Conservation (phyloP, 1,284 basidiomycete species). For the Xerocomus minutiporus region DNA sequence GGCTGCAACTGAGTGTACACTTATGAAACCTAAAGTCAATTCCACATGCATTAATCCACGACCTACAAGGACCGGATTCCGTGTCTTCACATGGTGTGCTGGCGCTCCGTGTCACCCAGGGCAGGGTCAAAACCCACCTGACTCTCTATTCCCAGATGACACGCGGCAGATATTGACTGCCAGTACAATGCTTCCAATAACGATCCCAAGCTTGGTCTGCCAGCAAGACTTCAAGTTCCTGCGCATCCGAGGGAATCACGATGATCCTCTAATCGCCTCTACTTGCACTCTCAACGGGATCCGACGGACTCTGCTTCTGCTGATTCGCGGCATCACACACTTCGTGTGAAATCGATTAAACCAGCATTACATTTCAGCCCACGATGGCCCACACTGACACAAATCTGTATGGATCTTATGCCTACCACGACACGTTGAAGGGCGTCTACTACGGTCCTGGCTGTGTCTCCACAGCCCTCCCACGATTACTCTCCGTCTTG, state of each 20-base stretch:
- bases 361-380: too few relatives aligned
- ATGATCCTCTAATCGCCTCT: too few relatives aligned
- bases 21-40: conserved; percentile 15
- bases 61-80: conserved; percentile 35
- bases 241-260: conserved; percentile 22
- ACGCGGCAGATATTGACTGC: too few relatives aligned
- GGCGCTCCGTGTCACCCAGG: conserved; percentile 34
- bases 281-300: conserved; percentile 9
- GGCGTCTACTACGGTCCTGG: conserved; percentile 68
- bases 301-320: conserved; percentile 8
- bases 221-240: not conserved
- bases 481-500: conserved; percentile 52
- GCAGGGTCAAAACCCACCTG: too few relatives aligned
- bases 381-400: conserved; percentile 11
- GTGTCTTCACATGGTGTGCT: conserved; percentile 43
- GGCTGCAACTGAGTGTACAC: too few relatives aligned
- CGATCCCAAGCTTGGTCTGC: not conserved
- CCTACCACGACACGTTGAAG: conserved; percentile 60
- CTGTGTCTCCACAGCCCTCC: conserved; percentile 54
- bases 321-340: conserved; percentile 11
- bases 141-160: too few relatives aligned
- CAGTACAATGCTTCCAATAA: conserved; percentile 3
- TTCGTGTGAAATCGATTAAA: too few relatives aligned
- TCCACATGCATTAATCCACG: conserved; percentile 13
- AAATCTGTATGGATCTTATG: conserved; percentile 50